Conservation (phyloP, 2,329 filamentous ascomycete genomes). For the Calonectria pauciramosa region DNA sequence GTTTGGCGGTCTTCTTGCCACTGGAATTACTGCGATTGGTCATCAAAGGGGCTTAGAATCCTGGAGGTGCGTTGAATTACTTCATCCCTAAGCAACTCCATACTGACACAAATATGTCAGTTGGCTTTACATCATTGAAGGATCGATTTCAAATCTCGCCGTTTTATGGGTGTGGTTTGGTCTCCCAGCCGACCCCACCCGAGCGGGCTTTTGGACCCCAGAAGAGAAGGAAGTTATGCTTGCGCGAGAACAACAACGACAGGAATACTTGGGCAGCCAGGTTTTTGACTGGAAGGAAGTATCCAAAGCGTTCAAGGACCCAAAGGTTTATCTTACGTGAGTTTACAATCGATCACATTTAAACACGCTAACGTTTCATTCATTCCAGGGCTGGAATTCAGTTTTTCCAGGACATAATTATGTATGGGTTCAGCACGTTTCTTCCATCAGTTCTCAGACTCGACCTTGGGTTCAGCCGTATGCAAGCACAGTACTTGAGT, state of each 20-base stretch:
- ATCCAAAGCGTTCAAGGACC: conserved; percentile 60
- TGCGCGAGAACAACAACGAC: conserved; percentile 58
- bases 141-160: conserved; percentile 58
- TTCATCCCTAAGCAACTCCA: neutral
- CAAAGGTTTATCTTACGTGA: conserved; percentile 64
- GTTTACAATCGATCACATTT: neutral
- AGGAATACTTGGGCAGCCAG: conserved; percentile 62
- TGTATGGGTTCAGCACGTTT: conserved; percentile 72
- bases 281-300: conserved; percentile 66
- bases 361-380: neutral
- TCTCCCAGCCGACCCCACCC: conserved; percentile 60
- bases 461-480: conserved; percentile 63
- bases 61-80: neutral
- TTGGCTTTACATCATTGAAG: conserved; percentile 60
- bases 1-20: conserved; percentile 10
- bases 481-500: conserved; percentile 67
- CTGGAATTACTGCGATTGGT: conserved; percentile 4
- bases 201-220: conserved; percentile 62
- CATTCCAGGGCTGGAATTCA: conserved; percentile 55
- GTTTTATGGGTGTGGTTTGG: conserved; percentile 60
- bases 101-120: neutral
- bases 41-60: neutral
- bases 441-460: conserved; percentile 66
- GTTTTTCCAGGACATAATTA: conserved; percentile 65
- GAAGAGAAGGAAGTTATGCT: conserved; percentile 66